phyloP scores from a whole-genome alignment of 257 asterid genomes.

The Buddleja alternifolia region DNA sequence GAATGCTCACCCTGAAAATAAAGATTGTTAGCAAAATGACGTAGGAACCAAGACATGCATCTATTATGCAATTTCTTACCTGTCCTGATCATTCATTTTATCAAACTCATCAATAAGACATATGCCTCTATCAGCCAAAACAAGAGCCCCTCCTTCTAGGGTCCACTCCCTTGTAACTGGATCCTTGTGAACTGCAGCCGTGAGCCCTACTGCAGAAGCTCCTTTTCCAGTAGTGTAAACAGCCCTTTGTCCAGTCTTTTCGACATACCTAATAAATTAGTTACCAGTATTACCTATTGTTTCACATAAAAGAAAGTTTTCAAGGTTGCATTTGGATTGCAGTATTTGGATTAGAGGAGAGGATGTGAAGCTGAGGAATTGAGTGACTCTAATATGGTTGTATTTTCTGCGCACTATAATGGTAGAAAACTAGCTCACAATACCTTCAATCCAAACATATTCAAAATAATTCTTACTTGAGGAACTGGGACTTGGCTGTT shows the following conservation, averaged over 20 bases:
- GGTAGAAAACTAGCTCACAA: neutral
- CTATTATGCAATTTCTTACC: conserved; percentile 44
- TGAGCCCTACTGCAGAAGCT: conserved; percentile 99
- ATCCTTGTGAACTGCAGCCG: conserved; percentile 99
- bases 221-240: conserved; percentile 99
- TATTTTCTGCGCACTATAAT: neutral
- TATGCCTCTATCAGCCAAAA: conserved; percentile 98
- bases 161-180: conserved; percentile 99
- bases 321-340: conserved; percentile 8
- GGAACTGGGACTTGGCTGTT: conserved; percentile 98
- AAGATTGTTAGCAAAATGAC: conserved; percentile 28
- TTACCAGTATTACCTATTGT: conserved; percentile 20
- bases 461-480: conserved; percentile 60
- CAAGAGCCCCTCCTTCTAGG: conserved; percentile 99
- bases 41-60: conserved; percentile 17
- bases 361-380: neutral
- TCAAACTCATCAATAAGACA: conserved; percentile 98
- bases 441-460: neutral
- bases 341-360: neutral
- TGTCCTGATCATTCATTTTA: conserved; percentile 98
- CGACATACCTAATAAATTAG: conserved; percentile 68
- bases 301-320: conserved; percentile 24
- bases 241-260: conserved; percentile 96
- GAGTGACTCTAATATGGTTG: neutral
- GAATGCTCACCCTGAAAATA: conserved; percentile 88